Conservation (phyloP, 2,329 filamentous ascomycete genomes). For the Alternaria sp. region DNA sequence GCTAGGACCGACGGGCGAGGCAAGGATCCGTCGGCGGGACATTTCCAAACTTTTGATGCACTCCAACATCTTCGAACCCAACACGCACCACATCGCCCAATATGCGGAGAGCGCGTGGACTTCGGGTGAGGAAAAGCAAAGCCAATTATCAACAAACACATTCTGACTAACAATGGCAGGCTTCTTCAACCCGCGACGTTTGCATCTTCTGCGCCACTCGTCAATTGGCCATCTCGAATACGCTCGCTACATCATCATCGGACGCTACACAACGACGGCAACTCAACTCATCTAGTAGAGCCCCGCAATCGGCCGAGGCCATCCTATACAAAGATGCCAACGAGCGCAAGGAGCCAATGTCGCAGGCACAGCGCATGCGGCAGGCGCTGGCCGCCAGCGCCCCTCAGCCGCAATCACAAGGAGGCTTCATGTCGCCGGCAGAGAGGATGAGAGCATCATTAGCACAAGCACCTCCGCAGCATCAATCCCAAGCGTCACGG, state of each 20-base stretch:
- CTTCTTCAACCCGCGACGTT: constrained; percentile 44
- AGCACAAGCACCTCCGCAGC: constrained; percentile 10
- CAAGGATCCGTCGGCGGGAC: constrained; percentile 22
- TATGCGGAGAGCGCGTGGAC: constrained; percentile 41
- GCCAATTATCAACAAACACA: neutral
- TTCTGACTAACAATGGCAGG: constrained; percentile 26
- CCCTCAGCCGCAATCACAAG: constrained; percentile 19
- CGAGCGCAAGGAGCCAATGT: constrained; percentile 24
- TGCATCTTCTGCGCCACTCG: constrained; percentile 50
- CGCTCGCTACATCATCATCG: constrained; percentile 18
- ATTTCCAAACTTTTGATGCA: constrained; percentile 25
- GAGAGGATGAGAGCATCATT: constrained; percentile 25
- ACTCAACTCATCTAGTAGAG: constrained; percentile 42
- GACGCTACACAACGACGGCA: constrained; percentile 36
- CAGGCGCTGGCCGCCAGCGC: constrained; percentile 29
- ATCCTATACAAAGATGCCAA: constrained; percentile 34
- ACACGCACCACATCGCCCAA: constrained; percentile 11
- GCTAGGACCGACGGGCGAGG: neutral
- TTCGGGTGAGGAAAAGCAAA: constrained; percentile 30
- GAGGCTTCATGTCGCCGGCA: constrained; percentile 21
- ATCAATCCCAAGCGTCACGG: constrained; percentile 16
- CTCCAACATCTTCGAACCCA: constrained; percentile 7
- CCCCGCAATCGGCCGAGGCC: constrained; percentile 39
- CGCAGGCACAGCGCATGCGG: constrained; percentile 39
- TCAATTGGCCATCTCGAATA: constrained; percentile 32